Conservation (phyloP, 768 basidiomycete species). For the Phylloporus sp. region DNA sequence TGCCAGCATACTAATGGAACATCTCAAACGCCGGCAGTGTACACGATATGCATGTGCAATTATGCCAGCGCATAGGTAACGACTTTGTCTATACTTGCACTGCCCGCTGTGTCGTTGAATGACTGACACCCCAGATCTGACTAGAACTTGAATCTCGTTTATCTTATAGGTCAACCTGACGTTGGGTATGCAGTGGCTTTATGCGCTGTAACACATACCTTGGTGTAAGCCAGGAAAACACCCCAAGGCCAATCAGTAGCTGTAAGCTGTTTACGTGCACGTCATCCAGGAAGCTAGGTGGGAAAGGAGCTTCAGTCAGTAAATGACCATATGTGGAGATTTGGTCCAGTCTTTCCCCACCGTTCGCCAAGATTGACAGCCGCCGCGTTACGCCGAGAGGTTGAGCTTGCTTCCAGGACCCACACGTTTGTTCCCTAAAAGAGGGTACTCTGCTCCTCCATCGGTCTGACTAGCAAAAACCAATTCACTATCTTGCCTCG, state of each 20-base stretch:
- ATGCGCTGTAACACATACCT: no score
- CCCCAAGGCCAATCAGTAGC: no score
- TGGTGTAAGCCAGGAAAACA: not conserved
- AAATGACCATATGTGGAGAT: not conserved
- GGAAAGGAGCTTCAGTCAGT: slow-evolving; percentile 4
- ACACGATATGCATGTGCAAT: not conserved
- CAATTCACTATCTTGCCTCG: slow-evolving; percentile 12
- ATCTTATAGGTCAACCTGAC: not conserved
- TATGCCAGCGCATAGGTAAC: not conserved
- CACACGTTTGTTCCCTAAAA: not conserved
- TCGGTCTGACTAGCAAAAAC: not conserved
- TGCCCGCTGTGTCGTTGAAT: not conserved
- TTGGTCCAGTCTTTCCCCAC: not conserved
- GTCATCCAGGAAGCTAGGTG: not conserved
- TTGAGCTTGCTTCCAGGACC: not conserved
- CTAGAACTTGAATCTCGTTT: not conserved
- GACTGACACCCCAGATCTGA: not conserved
- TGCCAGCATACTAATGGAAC: not conserved
- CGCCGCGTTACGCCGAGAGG: not conserved
- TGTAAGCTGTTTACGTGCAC: no score
- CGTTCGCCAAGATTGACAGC: not conserved
- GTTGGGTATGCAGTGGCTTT: slow-evolving; percentile 3
- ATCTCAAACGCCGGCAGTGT: not conserved
- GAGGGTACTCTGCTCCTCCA: not conserved
- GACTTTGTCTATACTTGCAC: slow-evolving; percentile 2